Percentiles rank a stretch among this genome's conserved stretches.
Conservation (phyloP, 2,329 filamentous ascomycete genomes). For the Balansia obtecta region DNA sequence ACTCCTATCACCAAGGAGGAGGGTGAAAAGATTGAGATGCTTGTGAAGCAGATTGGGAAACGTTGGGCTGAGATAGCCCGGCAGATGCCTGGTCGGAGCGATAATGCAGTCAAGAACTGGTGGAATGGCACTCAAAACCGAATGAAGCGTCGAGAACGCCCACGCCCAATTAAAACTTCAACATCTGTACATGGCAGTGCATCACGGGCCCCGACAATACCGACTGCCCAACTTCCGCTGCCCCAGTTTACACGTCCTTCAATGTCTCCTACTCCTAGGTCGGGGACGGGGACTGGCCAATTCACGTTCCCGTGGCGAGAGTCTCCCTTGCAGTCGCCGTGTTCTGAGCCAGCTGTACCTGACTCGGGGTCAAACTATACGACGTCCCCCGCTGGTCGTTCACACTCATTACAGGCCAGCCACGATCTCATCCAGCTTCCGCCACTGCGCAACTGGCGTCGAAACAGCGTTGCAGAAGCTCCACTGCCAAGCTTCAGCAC, state of each 20-base stretch:
- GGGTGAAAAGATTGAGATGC: constrained; percentile 58
- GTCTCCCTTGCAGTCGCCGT: constrained; percentile 24
- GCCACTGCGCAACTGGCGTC: constrained; percentile 13
- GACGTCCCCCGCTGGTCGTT: constrained; percentile 36
- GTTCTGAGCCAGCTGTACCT: constrained; percentile 42
- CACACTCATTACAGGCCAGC: constrained; percentile 16
- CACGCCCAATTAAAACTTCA: background rate
- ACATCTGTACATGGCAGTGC: background rate
- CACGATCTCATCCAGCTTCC: constrained; percentile 31
- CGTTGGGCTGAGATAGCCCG: constrained; percentile 90
- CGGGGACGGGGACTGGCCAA: background rate
- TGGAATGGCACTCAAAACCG: constrained; percentile 92
- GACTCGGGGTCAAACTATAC: constrained; percentile 54
- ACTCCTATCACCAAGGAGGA: constrained; percentile 61
- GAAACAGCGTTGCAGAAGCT: constrained; percentile 6
- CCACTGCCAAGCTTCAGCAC: constrained; percentile 19
- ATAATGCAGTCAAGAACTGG: constrained; percentile 97
- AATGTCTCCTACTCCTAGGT: background rate
- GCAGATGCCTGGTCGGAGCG: constrained; percentile 68
- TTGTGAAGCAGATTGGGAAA: constrained; percentile 70
- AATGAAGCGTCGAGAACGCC: constrained; percentile 33
- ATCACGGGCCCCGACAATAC: background rate
- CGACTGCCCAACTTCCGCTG: background rate
- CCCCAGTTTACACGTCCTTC: background rate
- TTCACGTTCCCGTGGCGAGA: constrained; percentile 14